phyloP scores from a whole-genome alignment of 805 yeast genomes.

The Saccharomyces jurei region DNA sequence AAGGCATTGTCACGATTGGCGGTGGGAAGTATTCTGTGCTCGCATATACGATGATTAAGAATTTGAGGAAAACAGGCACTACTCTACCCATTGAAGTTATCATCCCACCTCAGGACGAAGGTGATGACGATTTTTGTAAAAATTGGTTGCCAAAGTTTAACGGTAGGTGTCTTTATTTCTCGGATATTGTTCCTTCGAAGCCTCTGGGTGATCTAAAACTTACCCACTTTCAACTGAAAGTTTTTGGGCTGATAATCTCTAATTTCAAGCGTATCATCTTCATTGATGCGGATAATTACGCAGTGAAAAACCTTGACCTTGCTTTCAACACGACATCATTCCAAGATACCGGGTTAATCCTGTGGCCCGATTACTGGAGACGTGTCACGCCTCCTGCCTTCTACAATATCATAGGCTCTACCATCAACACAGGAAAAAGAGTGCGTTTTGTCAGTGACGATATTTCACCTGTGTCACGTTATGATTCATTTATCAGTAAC shows the following conservation, averaged over 20 bases:
- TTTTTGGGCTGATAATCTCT: conserved; percentile 65
- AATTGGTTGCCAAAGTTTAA: conserved; percentile 53
- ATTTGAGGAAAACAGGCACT: conserved; percentile 57
- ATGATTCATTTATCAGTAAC: not conserved
- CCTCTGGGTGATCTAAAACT: conserved; percentile 37
- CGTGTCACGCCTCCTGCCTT: conserved; percentile 57
- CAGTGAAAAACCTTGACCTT: conserved; percentile 40
- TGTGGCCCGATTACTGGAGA: conserved; percentile 76
- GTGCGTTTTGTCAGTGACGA: conserved; percentile 26
- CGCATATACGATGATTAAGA: conserved; percentile 43
- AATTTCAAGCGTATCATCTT: conserved; percentile 67
- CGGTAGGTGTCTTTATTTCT: conserved; percentile 52
- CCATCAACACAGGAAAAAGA: conserved; percentile 31
- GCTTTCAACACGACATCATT: conserved; percentile 41
- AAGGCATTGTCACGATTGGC: conserved; percentile 67
- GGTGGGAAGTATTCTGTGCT: conserved; percentile 67
- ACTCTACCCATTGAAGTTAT: conserved; percentile 74
- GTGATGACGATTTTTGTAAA: conserved; percentile 64
- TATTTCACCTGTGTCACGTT: conserved; percentile 14
- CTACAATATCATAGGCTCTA: conserved; percentile 43
- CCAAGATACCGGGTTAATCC: conserved; percentile 42
- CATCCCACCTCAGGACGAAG: conserved; percentile 62
- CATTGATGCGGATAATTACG: conserved; percentile 67
- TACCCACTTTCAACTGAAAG: conserved; percentile 58
- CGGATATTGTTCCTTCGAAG: conserved; percentile 42